Base-by-base conservation (phyloP, 352 stramenopile genomes). In the Phytophthora agathidicida region DNA sequence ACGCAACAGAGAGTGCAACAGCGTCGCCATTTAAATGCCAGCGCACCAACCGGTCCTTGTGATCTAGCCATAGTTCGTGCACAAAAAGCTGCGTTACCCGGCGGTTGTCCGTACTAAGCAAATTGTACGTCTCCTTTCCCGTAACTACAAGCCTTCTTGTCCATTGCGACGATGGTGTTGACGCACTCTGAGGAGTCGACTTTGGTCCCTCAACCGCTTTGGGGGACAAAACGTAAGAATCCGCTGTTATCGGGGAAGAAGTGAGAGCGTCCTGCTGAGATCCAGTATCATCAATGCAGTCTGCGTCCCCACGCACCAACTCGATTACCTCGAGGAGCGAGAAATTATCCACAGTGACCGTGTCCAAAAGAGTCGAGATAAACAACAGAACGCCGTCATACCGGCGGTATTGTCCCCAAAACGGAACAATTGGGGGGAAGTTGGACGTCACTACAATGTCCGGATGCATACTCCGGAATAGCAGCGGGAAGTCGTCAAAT, bases 11-110 rank as follows among this genome's bases (percentile, higher is more conserved):
- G 5, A 94, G 71, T 7, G 82, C 85, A 5, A 94, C 85, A 1
- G 85, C 80, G 26, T 94, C 85, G 36, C 85, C 85, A 32, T 92
- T 94, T 39, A 94, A 70, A 63, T 94, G 85, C 85, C 85, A 94
- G 7, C 85, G 83, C 31, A 94, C 85, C 30, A 94, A 67, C 6
- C 85, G 77, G 27, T 90, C 71, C 50, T 94, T 94, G 59, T 91
- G 85, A 56, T 94, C 85, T 20, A 94, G 60, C 85, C 85, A 94
- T 3, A 94, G 42, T 36, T 94, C 85, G 42, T 94, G 85, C 7
- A 94, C 85, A 55, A 94, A 94, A 20, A 94, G 67, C 48, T 94
- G 85, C 7, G 85, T 94, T 24, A 94, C 77, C 0, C 74, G 69
- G 7, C 85, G 80, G 10, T 77, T 75, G 17, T 80, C 64, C 19